These are phyloP conservation scores for Mrakia hoshinonis DNA, from an alignment of 768 basidiomycete species.

Conservation along the genomic window DNA sequence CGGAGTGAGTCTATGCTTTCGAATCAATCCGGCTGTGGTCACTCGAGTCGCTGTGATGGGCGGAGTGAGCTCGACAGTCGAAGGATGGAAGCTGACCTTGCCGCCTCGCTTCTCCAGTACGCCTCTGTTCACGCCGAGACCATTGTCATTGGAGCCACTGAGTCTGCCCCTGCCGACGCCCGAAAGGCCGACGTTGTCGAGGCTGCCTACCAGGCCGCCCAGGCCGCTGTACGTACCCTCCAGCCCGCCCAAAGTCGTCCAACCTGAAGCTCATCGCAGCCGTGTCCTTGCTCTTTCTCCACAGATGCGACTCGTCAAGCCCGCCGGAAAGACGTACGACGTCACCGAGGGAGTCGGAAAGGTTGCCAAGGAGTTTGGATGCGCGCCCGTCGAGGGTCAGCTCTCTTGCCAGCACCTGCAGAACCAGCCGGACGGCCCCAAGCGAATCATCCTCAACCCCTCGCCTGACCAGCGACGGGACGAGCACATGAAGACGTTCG, in stretches of 20 bases:
- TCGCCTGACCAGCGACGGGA: conserved; percentile 71
- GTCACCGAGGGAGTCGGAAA: conserved; percentile 79
- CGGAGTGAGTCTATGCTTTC: conserved; percentile 45
- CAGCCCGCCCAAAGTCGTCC: not conserved
- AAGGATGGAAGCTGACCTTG: not conserved
- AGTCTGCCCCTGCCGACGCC: conserved; percentile 67
- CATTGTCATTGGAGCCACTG: conserved; percentile 71
- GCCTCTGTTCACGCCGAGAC: conserved; percentile 91
- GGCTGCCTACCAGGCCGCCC: conserved; percentile 87
- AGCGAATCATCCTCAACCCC: conserved; percentile 86
- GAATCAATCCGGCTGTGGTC: not conserved
- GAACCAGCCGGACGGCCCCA: conserved; percentile 92
- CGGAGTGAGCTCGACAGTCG: not conserved
- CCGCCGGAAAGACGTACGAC: conserved; percentile 88
- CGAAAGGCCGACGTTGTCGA: conserved; percentile 81
- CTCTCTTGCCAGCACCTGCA: conserved; percentile 61
- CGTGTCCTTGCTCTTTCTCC: not conserved
- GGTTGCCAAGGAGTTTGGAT: conserved; percentile 54
- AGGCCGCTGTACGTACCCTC: conserved; percentile 51
- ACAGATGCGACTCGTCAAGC: conserved; percentile 72
- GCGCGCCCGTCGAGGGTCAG: conserved; percentile 89
- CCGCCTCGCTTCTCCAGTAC: conserved; percentile 44
- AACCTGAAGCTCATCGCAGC: too few relatives aligned
- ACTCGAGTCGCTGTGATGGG: not conserved
- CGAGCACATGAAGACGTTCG: conserved; percentile 52